These are phyloP conservation scores for Pseudogymnoascus sp. DNA, from an alignment of 2,329 filamentous ascomycete species.

Conservation along the genomic window DNA sequence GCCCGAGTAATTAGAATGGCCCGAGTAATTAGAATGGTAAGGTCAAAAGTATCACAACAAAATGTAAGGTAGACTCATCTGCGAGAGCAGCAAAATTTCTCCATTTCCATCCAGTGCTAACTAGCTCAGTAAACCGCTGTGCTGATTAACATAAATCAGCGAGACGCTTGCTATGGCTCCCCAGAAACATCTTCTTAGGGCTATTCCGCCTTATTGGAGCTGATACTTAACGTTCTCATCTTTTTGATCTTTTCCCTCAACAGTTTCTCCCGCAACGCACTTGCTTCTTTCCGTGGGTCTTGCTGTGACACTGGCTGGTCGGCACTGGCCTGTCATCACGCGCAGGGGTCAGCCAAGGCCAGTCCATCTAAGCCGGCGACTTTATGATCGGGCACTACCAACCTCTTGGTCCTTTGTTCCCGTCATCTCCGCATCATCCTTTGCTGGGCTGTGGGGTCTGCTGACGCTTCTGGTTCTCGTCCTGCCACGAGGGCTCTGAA, in stretches of 20 bases:
- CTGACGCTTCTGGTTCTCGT: slow-evolving; percentile 8
- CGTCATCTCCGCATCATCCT: neutral
- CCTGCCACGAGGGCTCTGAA: neutral
- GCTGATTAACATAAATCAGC: neutral
- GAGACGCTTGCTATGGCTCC: neutral
- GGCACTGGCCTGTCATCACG: slow-evolving; percentile 3
- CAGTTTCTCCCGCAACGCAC: slow-evolving; percentile 44
- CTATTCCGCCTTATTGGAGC: slow-evolving; percentile 17
- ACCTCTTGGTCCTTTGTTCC: slow-evolving; percentile 28
- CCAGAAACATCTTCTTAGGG: neutral
- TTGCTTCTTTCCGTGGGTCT: slow-evolving; percentile 38
- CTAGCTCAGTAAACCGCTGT: slow-evolving; percentile 5
- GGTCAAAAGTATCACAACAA: neutral
- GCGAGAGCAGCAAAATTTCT: neutral
- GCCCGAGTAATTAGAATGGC: neutral
- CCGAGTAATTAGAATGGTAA: neutral
- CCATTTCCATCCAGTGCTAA: neutral
- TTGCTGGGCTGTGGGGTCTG: slow-evolving; percentile 1
- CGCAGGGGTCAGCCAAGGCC: slow-evolving; percentile 9
- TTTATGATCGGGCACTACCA: slow-evolving; percentile 35
- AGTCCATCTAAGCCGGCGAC: neutral
- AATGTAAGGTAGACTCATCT: neutral
- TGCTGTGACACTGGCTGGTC: slow-evolving; percentile 17
- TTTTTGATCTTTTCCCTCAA: slow-evolving; percentile 50
- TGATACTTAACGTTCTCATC: slow-evolving; percentile 47